Conservation (phyloP, 192 early-diverging fungal species). For the Entrophospora sp. region DNA sequence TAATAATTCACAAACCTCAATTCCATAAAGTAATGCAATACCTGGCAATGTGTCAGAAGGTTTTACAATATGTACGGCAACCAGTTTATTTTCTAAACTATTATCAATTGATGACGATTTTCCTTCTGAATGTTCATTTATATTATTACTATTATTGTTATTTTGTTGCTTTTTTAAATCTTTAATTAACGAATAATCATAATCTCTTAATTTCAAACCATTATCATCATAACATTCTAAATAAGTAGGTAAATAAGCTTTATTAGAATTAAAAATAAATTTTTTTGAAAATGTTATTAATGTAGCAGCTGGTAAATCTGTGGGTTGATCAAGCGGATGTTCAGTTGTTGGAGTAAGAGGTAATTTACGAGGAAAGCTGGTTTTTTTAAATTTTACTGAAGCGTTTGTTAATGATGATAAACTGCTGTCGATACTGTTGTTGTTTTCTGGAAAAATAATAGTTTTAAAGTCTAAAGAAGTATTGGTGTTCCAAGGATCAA, state of each 20-base stretch:
- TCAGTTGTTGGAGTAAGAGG: neutral
- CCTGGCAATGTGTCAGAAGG: slow-evolving; percentile 38
- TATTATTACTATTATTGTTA: neutral
- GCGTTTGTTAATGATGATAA: too few species aligned
- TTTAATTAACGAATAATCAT: too few species aligned
- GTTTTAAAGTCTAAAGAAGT: too few species aligned
- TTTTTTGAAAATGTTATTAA: neutral
- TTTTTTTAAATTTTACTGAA: too few species aligned
- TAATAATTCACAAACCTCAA: slow-evolving; percentile 27
- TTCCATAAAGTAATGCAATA: slow-evolving; percentile 41
- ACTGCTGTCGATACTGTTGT: too few species aligned
- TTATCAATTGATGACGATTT: neutral
- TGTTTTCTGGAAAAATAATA: too few species aligned
- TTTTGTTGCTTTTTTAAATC: neutral
- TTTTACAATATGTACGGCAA: slow-evolving; percentile 36
- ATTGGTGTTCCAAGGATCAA: too few species aligned
- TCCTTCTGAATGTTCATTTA: neutral
- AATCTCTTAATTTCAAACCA: neutral
- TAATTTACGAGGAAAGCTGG: neutral
- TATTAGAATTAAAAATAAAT: neutral
- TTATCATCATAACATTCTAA: neutral
- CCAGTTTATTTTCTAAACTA: neutral
- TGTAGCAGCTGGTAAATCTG: neutral
- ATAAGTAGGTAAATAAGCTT: neutral
- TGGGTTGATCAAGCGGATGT: slow-evolving; percentile 12